Evolutionary conservation across 1,284 basidiomycete genomes (phyloP).

Genomic region (Anthracocystis walkeri): DNA sequence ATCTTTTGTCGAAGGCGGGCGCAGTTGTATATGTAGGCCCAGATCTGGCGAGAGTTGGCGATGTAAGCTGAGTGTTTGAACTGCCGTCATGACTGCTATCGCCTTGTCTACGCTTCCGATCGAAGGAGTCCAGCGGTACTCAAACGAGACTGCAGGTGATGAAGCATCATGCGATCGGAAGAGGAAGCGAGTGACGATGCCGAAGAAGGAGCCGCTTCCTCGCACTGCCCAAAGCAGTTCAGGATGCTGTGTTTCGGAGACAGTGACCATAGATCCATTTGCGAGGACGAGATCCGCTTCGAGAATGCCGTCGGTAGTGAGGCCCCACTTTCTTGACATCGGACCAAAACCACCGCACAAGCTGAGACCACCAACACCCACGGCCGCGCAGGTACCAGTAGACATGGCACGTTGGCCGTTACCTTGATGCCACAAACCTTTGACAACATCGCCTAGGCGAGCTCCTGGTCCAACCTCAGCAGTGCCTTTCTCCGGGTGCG

Average conservation of each 20-base stretch:
- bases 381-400: conserved; percentile 69
- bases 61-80: conserved; percentile 48
- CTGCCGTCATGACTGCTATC: conserved; percentile 38
- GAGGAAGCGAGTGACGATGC: conserved; percentile 65
- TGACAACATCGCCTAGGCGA: conserved; percentile 69
- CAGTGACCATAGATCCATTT: conserved; percentile 62
- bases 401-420: conserved; percentile 61
- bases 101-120: conserved; percentile 21
- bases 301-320: conserved; percentile 66
- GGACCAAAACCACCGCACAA: conserved; percentile 68
- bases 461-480: conserved; percentile 65
- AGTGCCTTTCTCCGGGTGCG: conserved; percentile 35
- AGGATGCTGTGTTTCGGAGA: conserved; percentile 37
- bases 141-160: conserved; percentile 42
- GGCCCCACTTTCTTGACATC: conserved; percentile 66
- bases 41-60: conserved; percentile 35
- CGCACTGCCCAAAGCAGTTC: conserved; percentile 65
- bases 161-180: conserved; percentile 61
- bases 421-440: conserved; percentile 58
- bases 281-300: conserved; percentile 69
- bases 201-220: conserved; percentile 68
- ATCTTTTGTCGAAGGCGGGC: conserved; percentile 18
- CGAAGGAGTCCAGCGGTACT: conserved; percentile 53
- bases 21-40: conserved; percentile 59
- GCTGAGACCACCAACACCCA: conserved; percentile 68